Evolutionary conservation across 352 stramenopile genomes (phyloP), one percentile per base, ranked within the genome.

Genomic region (Thalassiosira exigua): DNA sequence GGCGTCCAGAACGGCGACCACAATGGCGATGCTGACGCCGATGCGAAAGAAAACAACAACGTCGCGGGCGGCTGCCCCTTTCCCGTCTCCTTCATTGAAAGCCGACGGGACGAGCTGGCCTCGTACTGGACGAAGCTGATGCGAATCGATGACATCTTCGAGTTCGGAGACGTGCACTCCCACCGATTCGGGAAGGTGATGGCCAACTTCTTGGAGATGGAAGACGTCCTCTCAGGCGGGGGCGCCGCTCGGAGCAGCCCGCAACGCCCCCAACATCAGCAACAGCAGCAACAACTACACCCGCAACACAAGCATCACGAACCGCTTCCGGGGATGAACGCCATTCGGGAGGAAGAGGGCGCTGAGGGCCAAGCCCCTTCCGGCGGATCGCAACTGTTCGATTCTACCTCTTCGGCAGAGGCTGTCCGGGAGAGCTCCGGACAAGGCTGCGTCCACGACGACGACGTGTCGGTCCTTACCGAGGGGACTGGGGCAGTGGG

Each of bases 71-170:
- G 27, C 21, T 81, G 71, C 46, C 62, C 53, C 0, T 57, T 70
- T 30, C 62, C 74, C 3, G 12, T 27, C 32, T 51, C 57, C 33
- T 84, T 84, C 53, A 44, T 84, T 9, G 57, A 75, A 27, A 64
- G 51, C 46, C 76, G 76, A 11, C 62, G 54, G 41, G 62, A 65
- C 17, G 76, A 84, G 60, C 39, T 84, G n/a, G 12, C 30, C 4
- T 30, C 48, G 0, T 84, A 84, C 29, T 84, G 76, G 76, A 52
- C 48, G 11, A 46, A 54, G 17, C 50, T 84, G 0, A 75, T 75
- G 65, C 42, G 58, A 33, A 62, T 84, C 4, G 76, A 84, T 44
- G 76, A 78, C 22, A 79, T 79, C 1, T 81, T 81, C 48, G 76
- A 84, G 22, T 80, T 84, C 36, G 42, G 69, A 3, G 65, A 83